Base-by-base conservation (phyloP, 441 rosid genomes). In the Pelargonium citronellum region DNA sequence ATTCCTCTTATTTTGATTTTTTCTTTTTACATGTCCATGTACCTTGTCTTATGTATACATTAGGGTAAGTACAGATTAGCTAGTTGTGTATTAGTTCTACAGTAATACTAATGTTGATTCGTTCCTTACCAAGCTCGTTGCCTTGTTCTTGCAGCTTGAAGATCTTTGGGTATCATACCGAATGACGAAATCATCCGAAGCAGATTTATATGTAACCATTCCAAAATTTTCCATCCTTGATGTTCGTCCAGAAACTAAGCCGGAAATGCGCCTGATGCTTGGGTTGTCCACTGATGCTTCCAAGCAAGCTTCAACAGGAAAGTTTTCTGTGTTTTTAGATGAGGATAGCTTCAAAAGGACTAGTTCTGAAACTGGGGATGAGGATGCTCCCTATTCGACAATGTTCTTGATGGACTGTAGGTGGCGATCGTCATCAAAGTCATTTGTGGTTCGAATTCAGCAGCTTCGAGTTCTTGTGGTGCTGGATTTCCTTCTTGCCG, bases 211-310 rank as follows among this genome's bases (percentile, higher is more conserved):
- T 75, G 81, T 95, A 57, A 92, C 97, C 7, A 79, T 95, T 83
- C 94, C 97, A 53, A 92, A 85, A 72, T 89, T 95, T 79, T 92
- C 98, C 69, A 75, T 95, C 76, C 77, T 91, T 79, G 99, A 95
- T 76, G 83, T 84, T 73, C 99, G 97, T 76, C 89, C 94, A 69
- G 82, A 79, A 74, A 90, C 96, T 61, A 92, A 88, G 85, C 85
- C 97, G 79, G 99, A 95, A 83, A 91, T 95, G 99, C 92, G 96
- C 44, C 83, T 95, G 82, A 95, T 95, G 98, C 99, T 95, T 30
- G 99, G 99, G 69, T 90, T 96, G 27, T 91, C 91, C 51, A 78
- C 79, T 73, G 99, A 95, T 82, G 91, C 93, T 76, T 86, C 84
- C 66, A 95, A 91, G 77, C 95, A 85, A 78, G 73, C 83, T 81